phyloP scores from a whole-genome alignment of 2,329 filamentous ascomycete species.

The Lachnellula subtilissima region DNA sequence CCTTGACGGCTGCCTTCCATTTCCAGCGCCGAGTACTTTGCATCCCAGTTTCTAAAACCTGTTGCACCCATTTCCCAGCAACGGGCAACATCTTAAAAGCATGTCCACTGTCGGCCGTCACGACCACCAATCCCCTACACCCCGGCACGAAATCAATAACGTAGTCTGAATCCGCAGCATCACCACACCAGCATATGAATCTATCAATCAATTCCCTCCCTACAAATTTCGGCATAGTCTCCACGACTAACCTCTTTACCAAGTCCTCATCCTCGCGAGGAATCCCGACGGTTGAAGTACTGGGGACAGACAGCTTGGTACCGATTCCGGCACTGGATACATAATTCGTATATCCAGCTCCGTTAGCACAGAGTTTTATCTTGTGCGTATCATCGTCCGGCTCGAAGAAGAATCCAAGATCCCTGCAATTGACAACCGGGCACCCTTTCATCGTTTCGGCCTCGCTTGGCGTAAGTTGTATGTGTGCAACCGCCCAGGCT shows the following conservation, averaged over 20 bases:
- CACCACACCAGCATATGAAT: constrained; percentile 53
- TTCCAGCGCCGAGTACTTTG: too few relatives aligned
- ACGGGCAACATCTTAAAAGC: constrained; percentile 37
- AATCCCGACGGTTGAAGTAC: constrained; percentile 33
- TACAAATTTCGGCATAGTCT: constrained; percentile 49
- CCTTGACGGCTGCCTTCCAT: too few relatives aligned
- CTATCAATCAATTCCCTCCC: constrained; percentile 45
- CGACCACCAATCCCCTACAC: constrained; percentile 40
- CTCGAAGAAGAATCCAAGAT: constrained; percentile 46
- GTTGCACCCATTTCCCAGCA: too few relatives aligned
- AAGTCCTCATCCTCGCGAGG: constrained; percentile 43
- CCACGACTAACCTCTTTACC: constrained; percentile 43
- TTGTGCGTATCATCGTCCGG: constrained; percentile 42
- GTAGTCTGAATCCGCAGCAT: constrained; percentile 50
- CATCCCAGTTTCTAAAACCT: too few relatives aligned
- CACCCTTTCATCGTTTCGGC: constrained; percentile 40
- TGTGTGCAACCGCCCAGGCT: constrained; percentile 49
- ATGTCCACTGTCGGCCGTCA: constrained; percentile 47
- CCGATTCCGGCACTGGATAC: background rate
- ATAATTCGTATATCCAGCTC: constrained; percentile 51
- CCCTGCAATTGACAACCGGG: constrained; percentile 46
- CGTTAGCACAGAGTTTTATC: constrained; percentile 50
- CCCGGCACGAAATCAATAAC: constrained; percentile 47
- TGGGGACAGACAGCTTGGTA: constrained; percentile 9
- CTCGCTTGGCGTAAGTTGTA: constrained; percentile 44